Percentiles rank a stretch among this genome's conserved stretches.
phyloP scores from a whole-genome alignment of 345 rosid species.

The Populus nigra region DNA sequence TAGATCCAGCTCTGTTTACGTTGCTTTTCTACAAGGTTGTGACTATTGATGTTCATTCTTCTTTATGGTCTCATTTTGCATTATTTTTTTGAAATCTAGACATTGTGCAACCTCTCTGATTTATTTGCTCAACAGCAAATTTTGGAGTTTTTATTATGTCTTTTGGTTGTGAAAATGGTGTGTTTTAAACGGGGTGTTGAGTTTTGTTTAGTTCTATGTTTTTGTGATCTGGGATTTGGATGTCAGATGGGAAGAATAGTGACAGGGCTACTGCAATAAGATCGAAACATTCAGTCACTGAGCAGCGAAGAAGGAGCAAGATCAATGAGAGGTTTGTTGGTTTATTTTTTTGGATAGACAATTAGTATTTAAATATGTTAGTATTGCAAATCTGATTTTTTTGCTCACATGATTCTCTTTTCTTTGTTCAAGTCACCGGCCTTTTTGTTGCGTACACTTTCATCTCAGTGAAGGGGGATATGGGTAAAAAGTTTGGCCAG shows the following conservation, averaged over 20 bases:
- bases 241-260: constrained; percentile 63
- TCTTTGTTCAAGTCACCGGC: neutral
- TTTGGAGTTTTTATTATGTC: neutral
- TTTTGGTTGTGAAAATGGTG: neutral
- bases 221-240: constrained; percentile 7
- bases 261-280: constrained; percentile 76
- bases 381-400: neutral
- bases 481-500: neutral
- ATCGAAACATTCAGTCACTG: constrained; percentile 93
- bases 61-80: neutral
- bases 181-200: neutral
- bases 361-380: neutral
- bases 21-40: constrained; percentile 10
- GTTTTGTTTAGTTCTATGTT: neutral
- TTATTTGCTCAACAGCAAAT: neutral
- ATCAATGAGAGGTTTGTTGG: constrained; percentile 78
- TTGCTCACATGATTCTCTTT: neutral
- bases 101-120: neutral
- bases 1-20: constrained; percentile 35
- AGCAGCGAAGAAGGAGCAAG: constrained; percentile 94
- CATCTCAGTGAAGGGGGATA: neutral
- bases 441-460: neutral
- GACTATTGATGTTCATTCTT: neutral
- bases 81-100: neutral
- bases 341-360: neutral